Percentiles rank a stretch among this genome's conserved stretches.
Evolutionary conservation across 495 filamentous ascomycete genomes (phyloP).

Genomic region (Hypoxylon lienhwacheense): DNA sequence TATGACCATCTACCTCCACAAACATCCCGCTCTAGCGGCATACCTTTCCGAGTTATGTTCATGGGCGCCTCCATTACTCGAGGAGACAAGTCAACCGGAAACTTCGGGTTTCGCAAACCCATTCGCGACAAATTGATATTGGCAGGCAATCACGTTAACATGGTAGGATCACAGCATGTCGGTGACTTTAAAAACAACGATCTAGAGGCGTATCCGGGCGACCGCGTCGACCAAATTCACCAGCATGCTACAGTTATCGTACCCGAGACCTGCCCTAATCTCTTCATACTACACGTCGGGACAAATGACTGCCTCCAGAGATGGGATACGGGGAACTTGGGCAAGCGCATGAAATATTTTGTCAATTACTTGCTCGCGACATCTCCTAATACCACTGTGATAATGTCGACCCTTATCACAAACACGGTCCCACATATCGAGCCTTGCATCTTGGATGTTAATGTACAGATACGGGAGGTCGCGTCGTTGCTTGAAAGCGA

Average conservation of each 20-base stretch:
- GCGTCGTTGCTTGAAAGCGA: slow-evolving; percentile 36
- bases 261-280: slow-evolving; percentile 34
- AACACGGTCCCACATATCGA: slow-evolving; percentile 26
- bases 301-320: slow-evolving; percentile 38
- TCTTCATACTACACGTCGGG: slow-evolving; percentile 41
- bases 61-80: slow-evolving; percentile 59
- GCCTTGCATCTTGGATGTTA: too few relatives aligned
- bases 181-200: slow-evolving; percentile 39
- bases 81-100: slow-evolving; percentile 49
- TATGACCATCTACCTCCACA: too few relatives aligned
- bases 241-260: slow-evolving; percentile 17
- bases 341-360: slow-evolving; percentile 5
- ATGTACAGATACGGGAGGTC: slow-evolving; percentile 25
- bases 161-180: slow-evolving; percentile 34
- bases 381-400: slow-evolving; percentile 24
- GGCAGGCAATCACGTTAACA: slow-evolving; percentile 29
- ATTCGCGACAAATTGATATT: slow-evolving; percentile 37
- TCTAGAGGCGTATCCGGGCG: slow-evolving; percentile 36
- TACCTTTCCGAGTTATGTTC: slow-evolving; percentile 50
- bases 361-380: slow-evolving; percentile 8
- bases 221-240: slow-evolving; percentile 37
- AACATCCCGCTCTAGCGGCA: too few relatives aligned
- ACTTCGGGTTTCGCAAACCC: slow-evolving; percentile 54
- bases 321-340: slow-evolving; percentile 4
- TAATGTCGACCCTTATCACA: slow-evolving; percentile 12